Evolutionary conservation across 2,329 filamentous ascomycete genomes (phyloP).

Genomic region (Talaromyces sp.): DNA sequence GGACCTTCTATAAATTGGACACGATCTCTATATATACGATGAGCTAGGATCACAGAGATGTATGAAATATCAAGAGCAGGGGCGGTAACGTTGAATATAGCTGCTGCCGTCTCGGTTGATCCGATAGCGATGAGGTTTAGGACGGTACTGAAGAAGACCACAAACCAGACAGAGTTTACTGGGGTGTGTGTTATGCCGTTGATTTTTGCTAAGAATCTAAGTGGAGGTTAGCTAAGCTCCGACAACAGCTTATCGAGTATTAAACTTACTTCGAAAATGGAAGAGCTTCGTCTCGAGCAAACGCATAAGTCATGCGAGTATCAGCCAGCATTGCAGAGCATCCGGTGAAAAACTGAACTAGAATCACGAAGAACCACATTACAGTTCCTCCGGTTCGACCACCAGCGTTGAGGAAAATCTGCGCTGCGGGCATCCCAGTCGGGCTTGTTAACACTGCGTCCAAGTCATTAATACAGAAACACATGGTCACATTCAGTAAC

Average conservation of each 20-base stretch:
- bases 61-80: slow-evolving; percentile 56
- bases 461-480: slow-evolving; percentile 61
- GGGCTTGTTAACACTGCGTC: slow-evolving; percentile 57
- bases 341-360: slow-evolving; percentile 65
- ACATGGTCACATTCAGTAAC: slow-evolving; percentile 62
- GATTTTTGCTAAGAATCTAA: slow-evolving; percentile 53
- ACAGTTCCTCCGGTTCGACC: slow-evolving; percentile 56
- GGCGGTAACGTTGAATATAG: slow-evolving; percentile 55
- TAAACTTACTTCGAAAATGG: slow-evolving; percentile 55
- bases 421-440: slow-evolving; percentile 61
- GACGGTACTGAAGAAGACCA: slow-evolving; percentile 56
- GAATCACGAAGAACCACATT: slow-evolving; percentile 63
- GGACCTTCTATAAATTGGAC: slow-evolving; percentile 58
- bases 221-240: background rate
- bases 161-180: slow-evolving; percentile 63
- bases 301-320: slow-evolving; percentile 62
- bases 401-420: slow-evolving; percentile 61
- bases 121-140: slow-evolving; percentile 52
- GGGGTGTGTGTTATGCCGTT: slow-evolving; percentile 58
- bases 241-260: background rate
- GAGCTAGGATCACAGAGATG: slow-evolving; percentile 60
- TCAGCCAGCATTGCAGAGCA: slow-evolving; percentile 64
- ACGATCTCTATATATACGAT: slow-evolving; percentile 53
- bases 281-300: slow-evolving; percentile 60
- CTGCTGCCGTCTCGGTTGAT: slow-evolving; percentile 46